Percentiles rank a stretch among this genome's conserved stretches.
phyloP scores from a whole-genome alignment of 2,329 filamentous ascomycete species.

The Furcasterigmium sp. region DNA sequence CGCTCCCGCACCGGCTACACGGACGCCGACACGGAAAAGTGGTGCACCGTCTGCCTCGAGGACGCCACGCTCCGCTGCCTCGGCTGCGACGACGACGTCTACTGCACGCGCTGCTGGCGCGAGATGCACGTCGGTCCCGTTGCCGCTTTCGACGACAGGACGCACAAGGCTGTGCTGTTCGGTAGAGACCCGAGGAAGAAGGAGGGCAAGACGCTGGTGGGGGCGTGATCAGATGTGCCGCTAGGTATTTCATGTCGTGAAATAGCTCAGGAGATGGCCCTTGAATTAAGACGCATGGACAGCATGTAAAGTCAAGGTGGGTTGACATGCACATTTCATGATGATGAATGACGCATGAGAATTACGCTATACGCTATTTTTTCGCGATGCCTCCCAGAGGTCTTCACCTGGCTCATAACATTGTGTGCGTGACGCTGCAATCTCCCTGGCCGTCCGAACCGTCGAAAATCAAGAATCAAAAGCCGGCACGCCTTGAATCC shows the following conservation, averaged over 20 bases:
- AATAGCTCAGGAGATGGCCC: background rate
- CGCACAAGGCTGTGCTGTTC: conserved; percentile 63
- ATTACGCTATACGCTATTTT: no score
- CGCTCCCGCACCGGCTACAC: conserved; percentile 41
- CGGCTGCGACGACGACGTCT: conserved; percentile 67
- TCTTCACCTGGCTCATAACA: no score
- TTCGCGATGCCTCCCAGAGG: no score
- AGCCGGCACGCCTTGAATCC: background rate
- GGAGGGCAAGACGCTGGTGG: conserved; percentile 24
- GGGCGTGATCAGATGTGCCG: no score
- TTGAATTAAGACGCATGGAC: background rate
- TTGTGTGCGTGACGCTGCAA: no score
- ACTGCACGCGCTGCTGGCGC: conserved; percentile 74
- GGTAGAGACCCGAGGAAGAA: conserved; percentile 28
- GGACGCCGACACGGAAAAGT: conserved; percentile 68
- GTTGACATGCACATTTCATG: no score
- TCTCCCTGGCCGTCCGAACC: no score
- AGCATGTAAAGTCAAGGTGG: background rate
- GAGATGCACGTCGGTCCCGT: conserved; percentile 70
- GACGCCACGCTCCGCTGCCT: conserved; percentile 69
- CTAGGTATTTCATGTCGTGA: background rate
- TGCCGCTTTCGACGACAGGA: conserved; percentile 65
- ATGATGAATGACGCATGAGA: no score
- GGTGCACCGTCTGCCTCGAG: conserved; percentile 80
- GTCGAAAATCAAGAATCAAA: background rate